phyloP scores from a whole-genome alignment of 2,329 filamentous ascomycete species.

The Talaromyces sp. region DNA sequence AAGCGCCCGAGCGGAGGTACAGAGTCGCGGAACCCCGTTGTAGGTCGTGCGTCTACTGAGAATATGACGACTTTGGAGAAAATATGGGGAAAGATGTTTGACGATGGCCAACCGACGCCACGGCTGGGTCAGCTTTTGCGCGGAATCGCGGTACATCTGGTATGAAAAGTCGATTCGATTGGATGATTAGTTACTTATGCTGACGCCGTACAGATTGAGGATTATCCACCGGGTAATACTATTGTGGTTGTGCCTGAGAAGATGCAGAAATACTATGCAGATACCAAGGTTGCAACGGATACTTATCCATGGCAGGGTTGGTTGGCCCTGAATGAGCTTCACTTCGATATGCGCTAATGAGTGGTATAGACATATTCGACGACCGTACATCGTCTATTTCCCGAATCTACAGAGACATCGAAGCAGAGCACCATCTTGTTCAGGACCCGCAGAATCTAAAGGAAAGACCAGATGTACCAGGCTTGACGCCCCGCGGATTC shows the following conservation, averaged over 20 bases:
- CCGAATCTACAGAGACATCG: conserved; percentile 55
- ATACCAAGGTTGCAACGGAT: conserved; percentile 63
- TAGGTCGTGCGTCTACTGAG: conserved; percentile 39
- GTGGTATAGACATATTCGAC: conserved; percentile 52
- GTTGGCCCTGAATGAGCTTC: neutral
- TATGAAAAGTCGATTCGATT: conserved; percentile 40
- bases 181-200: neutral
- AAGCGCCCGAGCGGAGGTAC: conserved; percentile 21
- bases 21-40: conserved; percentile 37
- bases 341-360: neutral
- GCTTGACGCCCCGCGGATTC: conserved; percentile 66
- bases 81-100: conserved; percentile 75
- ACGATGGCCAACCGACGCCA: conserved; percentile 62
- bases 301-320: conserved; percentile 65
- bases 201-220: conserved; percentile 57
- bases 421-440: conserved; percentile 62
- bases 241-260: conserved; percentile 74
- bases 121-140: conserved; percentile 68
- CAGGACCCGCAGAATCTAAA: conserved; percentile 47
- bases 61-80: conserved; percentile 63
- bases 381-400: conserved; percentile 53
- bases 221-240: conserved; percentile 64
- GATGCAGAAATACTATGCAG: conserved; percentile 69
- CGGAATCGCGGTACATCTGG: conserved; percentile 71
- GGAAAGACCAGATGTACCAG: conserved; percentile 59